Evolutionary conservation across 2,329 filamentous ascomycete genomes (phyloP).

Genomic region (Lachnellula hyalina): DNA sequence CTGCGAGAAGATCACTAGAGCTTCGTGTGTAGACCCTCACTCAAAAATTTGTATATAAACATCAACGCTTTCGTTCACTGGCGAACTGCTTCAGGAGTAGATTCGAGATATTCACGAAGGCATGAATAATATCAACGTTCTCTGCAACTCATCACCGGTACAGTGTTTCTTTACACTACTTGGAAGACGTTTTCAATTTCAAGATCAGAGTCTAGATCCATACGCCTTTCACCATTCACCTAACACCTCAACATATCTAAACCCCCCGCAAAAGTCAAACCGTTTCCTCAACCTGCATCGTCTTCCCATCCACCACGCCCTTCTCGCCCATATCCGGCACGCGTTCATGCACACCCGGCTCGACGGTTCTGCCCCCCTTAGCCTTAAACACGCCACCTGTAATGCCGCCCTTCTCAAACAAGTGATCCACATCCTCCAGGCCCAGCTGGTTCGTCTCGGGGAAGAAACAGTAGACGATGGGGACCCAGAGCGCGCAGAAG

Average conservation of each 20-base stretch:
- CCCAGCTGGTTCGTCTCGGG: conserved; percentile 40
- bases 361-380: conserved; percentile 20
- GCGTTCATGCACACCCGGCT: conserved; percentile 8
- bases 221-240: neutral
- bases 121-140: too few species aligned
- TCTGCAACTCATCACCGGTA: too few species aligned
- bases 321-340: neutral
- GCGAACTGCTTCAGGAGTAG: neutral
- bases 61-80: neutral
- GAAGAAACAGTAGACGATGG: conserved; percentile 42
- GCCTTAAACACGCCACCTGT: conserved; percentile 34
- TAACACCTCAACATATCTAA: neutral
- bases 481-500: conserved; percentile 37
- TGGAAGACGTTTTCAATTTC: too few species aligned
- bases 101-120: too few species aligned
- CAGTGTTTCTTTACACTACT: too few species aligned
- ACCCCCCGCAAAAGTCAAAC: neutral
- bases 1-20: conserved; percentile 7
- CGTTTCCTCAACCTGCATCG: conserved; percentile 2
- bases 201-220: too few species aligned
- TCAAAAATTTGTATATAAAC: neutral
- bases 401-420: conserved; percentile 34
- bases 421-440: conserved; percentile 39
- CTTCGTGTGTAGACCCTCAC: neutral
- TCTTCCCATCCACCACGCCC: neutral